Percentiles rank a stretch among this genome's conserved stretches.
These are phyloP conservation scores for Trifolium fragiferum DNA, from an alignment of 306 rosid species.

Conservation along the genomic window DNA sequence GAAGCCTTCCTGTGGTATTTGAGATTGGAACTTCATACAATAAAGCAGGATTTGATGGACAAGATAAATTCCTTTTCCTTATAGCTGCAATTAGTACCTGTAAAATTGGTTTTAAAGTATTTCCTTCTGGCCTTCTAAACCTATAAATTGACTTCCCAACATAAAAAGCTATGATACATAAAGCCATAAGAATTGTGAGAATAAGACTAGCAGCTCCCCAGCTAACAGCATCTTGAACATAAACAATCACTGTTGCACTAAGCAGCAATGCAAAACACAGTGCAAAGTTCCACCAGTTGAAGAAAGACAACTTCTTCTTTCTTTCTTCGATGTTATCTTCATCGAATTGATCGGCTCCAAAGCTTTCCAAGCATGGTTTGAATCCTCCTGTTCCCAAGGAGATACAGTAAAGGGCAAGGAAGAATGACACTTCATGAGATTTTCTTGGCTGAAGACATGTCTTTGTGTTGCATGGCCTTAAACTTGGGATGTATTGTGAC, in stretches of 20 bases:
- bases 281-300: constrained; percentile 59
- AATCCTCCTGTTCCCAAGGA: constrained; percentile 59
- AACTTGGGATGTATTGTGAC: constrained; percentile 53
- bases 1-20: constrained; percentile 43
- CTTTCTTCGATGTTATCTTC: constrained; percentile 51
- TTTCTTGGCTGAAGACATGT: constrained; percentile 47
- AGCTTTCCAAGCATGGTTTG: constrained; percentile 59
- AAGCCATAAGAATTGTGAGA: constrained; percentile 46
- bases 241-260: constrained; percentile 52
- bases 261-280: constrained; percentile 45
- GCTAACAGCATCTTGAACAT: constrained; percentile 48
- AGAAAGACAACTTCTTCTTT: constrained; percentile 59
- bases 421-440: constrained; percentile 58
- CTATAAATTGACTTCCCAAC: constrained; percentile 51
- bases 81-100: constrained; percentile 57
- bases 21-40: constrained; percentile 51
- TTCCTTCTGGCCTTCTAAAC: constrained; percentile 49
- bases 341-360: constrained; percentile 65
- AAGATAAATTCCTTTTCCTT: constrained; percentile 50
- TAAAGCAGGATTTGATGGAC: constrained; percentile 42
- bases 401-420: constrained; percentile 53
- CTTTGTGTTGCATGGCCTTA: constrained; percentile 49
- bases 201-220: constrained; percentile 56
- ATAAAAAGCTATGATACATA: constrained; percentile 44
- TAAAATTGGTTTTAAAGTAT: constrained; percentile 47